Evolutionary conservation across 768 basidiomycete species (phyloP).

Genomic region (Trametes cingulata): DNA sequence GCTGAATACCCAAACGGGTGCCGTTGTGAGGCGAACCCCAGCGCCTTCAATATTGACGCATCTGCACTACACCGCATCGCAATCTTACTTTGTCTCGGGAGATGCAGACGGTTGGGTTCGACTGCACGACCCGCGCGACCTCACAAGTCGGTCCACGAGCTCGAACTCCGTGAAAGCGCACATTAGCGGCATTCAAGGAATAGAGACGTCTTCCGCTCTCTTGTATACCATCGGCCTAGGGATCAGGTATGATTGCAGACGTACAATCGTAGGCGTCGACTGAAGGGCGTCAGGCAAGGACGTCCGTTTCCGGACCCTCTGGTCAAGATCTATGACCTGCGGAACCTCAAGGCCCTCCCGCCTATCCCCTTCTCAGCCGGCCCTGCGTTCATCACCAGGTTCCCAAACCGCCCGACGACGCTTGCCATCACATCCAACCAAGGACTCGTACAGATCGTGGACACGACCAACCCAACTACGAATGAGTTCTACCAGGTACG

Average conservation of each 20-base stretch:
- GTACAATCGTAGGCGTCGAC: neutral
- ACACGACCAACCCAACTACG: slow-evolving; percentile 69
- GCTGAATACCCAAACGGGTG: slow-evolving; percentile 75
- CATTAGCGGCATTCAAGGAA: slow-evolving; percentile 75
- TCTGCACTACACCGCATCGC: slow-evolving; percentile 54
- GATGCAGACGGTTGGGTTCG: slow-evolving; percentile 74
- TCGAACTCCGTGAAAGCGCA: slow-evolving; percentile 65
- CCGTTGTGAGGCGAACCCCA: slow-evolving; percentile 54
- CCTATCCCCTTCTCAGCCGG: slow-evolving; percentile 87
- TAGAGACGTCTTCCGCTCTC: slow-evolving; percentile 77
- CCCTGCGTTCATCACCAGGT: slow-evolving; percentile 80
- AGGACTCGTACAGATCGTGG: slow-evolving; percentile 84
- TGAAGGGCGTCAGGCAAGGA: slow-evolving; percentile 60
- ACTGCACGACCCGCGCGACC: slow-evolving; percentile 70
- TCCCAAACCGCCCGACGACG: slow-evolving; percentile 75
- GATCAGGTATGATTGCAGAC: slow-evolving; percentile 55
- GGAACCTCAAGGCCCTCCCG: slow-evolving; percentile 78
- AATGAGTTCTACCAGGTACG: slow-evolving; percentile 81
- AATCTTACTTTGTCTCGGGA: slow-evolving; percentile 65
- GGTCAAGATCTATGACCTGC: slow-evolving; percentile 90
- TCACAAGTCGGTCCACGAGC: slow-evolving; percentile 46
- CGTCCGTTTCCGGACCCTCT: slow-evolving; percentile 88
- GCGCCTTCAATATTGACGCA: slow-evolving; percentile 63
- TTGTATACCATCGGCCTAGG: slow-evolving; percentile 88
- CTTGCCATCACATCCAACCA: slow-evolving; percentile 76